phyloP scores from a whole-genome alignment of 2,329 filamentous ascomycete species.

The Pestalotiopsis sp. region DNA sequence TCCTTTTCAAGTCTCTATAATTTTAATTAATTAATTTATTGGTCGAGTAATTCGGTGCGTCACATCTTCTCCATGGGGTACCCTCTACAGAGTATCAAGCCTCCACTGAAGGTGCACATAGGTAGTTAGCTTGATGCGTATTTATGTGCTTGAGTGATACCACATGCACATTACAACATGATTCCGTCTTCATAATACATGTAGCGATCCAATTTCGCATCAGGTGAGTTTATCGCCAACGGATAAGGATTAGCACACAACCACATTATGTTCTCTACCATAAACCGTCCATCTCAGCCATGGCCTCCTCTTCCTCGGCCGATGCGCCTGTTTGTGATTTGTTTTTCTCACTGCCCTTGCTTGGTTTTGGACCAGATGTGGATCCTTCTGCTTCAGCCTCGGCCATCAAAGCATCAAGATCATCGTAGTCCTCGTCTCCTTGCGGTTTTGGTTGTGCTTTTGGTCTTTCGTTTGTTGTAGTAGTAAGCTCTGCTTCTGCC shows the following conservation, averaged over 20 bases:
- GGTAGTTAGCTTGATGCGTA: too few species aligned
- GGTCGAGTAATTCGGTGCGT: too few species aligned
- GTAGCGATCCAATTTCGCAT: background rate
- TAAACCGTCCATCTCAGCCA: constrained; percentile 64
- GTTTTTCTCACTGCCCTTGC: constrained; percentile 16
- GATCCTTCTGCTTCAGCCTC: constrained; percentile 36
- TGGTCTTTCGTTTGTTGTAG: background rate
- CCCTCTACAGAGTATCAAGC: too few species aligned
- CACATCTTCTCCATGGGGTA: too few species aligned
- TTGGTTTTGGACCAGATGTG: constrained; percentile 14
- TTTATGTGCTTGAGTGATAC: too few species aligned
- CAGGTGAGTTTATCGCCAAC: background rate
- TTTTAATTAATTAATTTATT: too few species aligned
- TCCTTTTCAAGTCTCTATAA: too few species aligned
- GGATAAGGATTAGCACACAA: background rate
- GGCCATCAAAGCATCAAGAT: constrained; percentile 47
- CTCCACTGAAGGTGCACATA: too few species aligned
- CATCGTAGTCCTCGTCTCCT: constrained; percentile 28
- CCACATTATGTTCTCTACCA: constrained; percentile 37
- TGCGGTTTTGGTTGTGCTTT: background rate
- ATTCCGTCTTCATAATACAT: too few species aligned
- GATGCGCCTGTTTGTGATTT: constrained; percentile 47
- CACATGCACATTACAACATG: too few species aligned
- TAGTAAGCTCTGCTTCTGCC: constrained; percentile 37
- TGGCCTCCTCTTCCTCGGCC: constrained; percentile 67